Evolutionary conservation across 129 eudicot species (phyloP).

Genomic region (Lonicera japonica): DNA sequence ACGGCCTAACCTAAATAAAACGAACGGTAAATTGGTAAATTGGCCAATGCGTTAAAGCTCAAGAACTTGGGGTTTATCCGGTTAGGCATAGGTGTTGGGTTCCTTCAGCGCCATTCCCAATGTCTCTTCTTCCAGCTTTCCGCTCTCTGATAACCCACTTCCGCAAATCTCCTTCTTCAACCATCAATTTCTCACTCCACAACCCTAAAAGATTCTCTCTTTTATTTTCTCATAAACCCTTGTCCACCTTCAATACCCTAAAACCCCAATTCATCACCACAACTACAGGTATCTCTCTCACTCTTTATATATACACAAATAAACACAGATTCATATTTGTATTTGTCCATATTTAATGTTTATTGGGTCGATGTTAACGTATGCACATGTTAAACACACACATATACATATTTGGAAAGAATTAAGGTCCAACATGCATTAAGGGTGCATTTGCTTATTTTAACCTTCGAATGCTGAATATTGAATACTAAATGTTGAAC

Average conservation of each 20-base stretch:
- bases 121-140: constrained; percentile 39
- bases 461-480: too few species aligned
- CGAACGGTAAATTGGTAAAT: too few species aligned
- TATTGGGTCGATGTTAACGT: too few species aligned
- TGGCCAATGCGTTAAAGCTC: too few species aligned
- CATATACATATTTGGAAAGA: too few species aligned
- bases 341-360: not conserved
- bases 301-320: not conserved
- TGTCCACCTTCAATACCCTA: constrained; percentile 10
- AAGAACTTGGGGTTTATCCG: not conserved
- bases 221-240: constrained; percentile 27
- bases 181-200: constrained; percentile 28
- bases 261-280: constrained; percentile 25
- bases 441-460: too few species aligned
- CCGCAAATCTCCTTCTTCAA: constrained; percentile 17
- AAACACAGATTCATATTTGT: not conserved
- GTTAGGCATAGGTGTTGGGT: too few species aligned
- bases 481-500: too few species aligned
- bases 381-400: too few species aligned
- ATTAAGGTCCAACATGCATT: too few species aligned
- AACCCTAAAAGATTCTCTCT: constrained; percentile 29
- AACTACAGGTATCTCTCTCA: constrained; percentile 20
- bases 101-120: not conserved
- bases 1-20: too few species aligned
- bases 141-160: constrained; percentile 44